phyloP scores from a whole-genome alignment of 139 green algal genomes.

The Zygnema circumcarinatum region DNA sequence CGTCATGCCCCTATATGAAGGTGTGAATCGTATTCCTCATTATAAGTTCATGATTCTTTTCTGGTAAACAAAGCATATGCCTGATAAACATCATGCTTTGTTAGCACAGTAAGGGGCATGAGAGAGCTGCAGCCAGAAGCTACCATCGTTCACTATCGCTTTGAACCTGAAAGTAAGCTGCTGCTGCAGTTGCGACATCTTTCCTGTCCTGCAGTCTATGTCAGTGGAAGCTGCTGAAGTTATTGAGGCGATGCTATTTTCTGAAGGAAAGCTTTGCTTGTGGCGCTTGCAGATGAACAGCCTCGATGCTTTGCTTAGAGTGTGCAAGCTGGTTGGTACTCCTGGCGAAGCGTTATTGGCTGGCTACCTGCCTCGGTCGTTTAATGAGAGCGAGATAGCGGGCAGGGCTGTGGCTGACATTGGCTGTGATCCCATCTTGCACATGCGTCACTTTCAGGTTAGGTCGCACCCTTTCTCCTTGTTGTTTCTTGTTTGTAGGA shows the following conservation, averaged over 20 bases:
- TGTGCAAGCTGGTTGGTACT: slow-evolving; percentile 65
- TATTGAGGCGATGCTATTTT: no score
- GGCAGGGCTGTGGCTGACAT: slow-evolving; percentile 58
- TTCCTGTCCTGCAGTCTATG: slow-evolving; percentile 35
- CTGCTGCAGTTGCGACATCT: slow-evolving; percentile 96
- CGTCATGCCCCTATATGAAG: slow-evolving; percentile 91
- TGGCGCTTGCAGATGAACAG: slow-evolving; percentile 70
- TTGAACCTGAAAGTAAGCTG: slow-evolving; percentile 74
- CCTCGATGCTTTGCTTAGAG: slow-evolving; percentile 59
- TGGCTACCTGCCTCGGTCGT: slow-evolving; percentile 69
- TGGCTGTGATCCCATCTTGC: slow-evolving; percentile 91
- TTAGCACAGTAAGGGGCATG: no score
- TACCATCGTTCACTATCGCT: background rate
- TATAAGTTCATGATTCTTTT: no score
- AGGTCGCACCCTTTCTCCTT: background rate
- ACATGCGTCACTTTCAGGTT: slow-evolving; percentile 94
- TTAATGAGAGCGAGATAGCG: slow-evolving; percentile 29
- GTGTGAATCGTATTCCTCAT: no score
- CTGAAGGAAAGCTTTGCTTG: no score
- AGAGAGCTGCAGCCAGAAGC: background rate
- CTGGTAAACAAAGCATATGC: no score
- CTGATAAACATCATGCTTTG: no score
- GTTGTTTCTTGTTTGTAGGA: slow-evolving; percentile 10
- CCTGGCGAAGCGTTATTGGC: slow-evolving; percentile 74
- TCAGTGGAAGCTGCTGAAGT: slow-evolving; percentile 75